Conservation (phyloP, 1,284 basidiomycete genomes). For the Malassezia psittaci region DNA sequence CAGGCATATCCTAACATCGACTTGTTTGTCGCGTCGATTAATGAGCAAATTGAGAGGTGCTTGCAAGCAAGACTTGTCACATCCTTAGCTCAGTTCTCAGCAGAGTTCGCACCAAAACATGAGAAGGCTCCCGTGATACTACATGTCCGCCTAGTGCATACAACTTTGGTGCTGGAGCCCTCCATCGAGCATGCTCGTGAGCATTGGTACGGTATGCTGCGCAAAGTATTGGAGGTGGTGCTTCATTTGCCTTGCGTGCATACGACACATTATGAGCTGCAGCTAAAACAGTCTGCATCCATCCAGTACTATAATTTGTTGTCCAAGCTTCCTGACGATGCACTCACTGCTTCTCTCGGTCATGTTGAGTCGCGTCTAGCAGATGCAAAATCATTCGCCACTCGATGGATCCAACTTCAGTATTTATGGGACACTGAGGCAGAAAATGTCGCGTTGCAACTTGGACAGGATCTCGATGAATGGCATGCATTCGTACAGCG, state of each 20-base stretch:
- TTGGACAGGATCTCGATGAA: slow-evolving; percentile 78
- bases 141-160: slow-evolving; percentile 93
- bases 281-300: slow-evolving; percentile 48
- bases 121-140: slow-evolving; percentile 54
- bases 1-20: slow-evolving; percentile 97
- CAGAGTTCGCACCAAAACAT: slow-evolving; percentile 3
- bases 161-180: slow-evolving; percentile 95
- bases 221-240: slow-evolving; percentile 67
- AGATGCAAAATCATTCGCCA: slow-evolving; percentile 77
- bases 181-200: slow-evolving; percentile 87
- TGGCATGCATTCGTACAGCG: slow-evolving; percentile 91
- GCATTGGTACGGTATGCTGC: slow-evolving; percentile 81
- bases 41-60: slow-evolving; percentile 72
- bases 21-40: slow-evolving; percentile 81
- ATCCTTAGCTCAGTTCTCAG: not conserved
- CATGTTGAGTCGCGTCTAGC: slow-evolving; percentile 80
- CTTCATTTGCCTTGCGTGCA: slow-evolving; percentile 78
- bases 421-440: slow-evolving; percentile 96
- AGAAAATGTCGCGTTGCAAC: slow-evolving; percentile 85
- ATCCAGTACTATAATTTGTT: slow-evolving; percentile 9
- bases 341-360: slow-evolving; percentile 67
- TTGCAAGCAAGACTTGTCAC: slow-evolving; percentile 61
- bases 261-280: slow-evolving; percentile 86
- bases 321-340: slow-evolving; percentile 23
- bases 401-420: slow-evolving; percentile 97